phyloP scores from a whole-genome alignment of 2,329 filamentous ascomycete species.

The Immersiporthe knoxdaviesiana region DNA sequence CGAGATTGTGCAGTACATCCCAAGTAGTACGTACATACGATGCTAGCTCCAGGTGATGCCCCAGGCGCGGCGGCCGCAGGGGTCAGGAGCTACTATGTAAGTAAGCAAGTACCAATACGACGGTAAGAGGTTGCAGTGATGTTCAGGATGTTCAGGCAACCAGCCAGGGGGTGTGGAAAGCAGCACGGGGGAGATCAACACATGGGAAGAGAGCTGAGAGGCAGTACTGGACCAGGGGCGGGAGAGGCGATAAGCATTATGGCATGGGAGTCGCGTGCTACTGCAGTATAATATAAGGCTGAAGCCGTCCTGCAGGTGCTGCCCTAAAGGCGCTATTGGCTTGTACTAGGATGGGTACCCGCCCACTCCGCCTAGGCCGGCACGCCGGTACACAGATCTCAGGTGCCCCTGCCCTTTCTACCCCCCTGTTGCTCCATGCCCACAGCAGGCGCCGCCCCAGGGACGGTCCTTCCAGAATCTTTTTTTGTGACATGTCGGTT shows the following conservation, averaged over 20 bases:
- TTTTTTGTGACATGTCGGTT: slow-evolving; percentile 5
- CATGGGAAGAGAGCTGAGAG: not conserved
- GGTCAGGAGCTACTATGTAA: not conserved
- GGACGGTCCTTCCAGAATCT: slow-evolving; percentile 7
- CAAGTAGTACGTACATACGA: too few species aligned
- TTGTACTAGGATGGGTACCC: not conserved
- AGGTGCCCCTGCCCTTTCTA: not conserved
- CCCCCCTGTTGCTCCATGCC: not conserved
- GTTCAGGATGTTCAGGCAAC: not conserved
- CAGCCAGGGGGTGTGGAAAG: not conserved
- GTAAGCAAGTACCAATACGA: too few species aligned
- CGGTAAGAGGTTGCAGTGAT: not conserved
- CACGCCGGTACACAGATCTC: not conserved
- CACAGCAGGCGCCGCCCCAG: not conserved
- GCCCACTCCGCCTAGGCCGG: too few species aligned
- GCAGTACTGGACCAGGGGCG: not conserved
- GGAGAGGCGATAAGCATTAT: not conserved
- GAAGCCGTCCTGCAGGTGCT: slow-evolving; percentile 2
- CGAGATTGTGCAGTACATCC: not conserved
- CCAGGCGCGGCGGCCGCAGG: not conserved
- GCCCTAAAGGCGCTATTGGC: not conserved
- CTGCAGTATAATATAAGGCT: slow-evolving; percentile 8
- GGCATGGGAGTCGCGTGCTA: slow-evolving; percentile 11
- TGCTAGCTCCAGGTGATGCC: not conserved
- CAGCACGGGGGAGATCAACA: not conserved